These are phyloP conservation scores for Aspergillus avenaceus DNA, from an alignment of 495 filamentous ascomycete genomes.

Conservation along the genomic window DNA sequence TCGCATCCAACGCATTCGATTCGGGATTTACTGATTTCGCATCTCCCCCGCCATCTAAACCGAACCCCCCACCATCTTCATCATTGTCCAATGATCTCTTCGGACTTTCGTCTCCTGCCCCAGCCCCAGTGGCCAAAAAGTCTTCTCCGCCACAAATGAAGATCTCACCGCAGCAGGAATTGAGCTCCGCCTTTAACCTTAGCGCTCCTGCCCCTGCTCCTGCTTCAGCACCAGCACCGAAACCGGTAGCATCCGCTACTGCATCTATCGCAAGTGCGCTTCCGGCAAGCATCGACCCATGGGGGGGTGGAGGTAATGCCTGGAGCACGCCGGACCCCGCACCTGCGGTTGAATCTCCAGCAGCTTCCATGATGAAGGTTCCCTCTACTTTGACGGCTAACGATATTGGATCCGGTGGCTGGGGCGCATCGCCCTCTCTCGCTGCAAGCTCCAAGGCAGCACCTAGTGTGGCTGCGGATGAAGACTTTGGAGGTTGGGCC, in stretches of 20 bases:
- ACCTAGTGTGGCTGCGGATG: slow-evolving; percentile 72
- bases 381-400: slow-evolving; percentile 43
- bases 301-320: slow-evolving; percentile 47
- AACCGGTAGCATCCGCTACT: slow-evolving; percentile 30
- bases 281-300: slow-evolving; percentile 41
- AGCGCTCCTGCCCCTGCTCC: slow-evolving; percentile 51
- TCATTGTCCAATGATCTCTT: slow-evolving; percentile 66
- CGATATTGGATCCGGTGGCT: slow-evolving; percentile 51
- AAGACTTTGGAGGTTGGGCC: slow-evolving; percentile 93
- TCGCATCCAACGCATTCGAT: slow-evolving; percentile 50
- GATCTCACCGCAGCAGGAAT: slow-evolving; percentile 34
- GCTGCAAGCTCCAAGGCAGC: slow-evolving; percentile 35
- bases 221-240: slow-evolving; percentile 38
- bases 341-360: slow-evolving; percentile 15
- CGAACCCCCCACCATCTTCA: slow-evolving; percentile 40
- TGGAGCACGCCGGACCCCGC: slow-evolving; percentile 48
- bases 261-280: slow-evolving; percentile 28
- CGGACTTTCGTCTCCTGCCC: slow-evolving; percentile 63
- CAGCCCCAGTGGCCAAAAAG: slow-evolving; percentile 36
- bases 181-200: slow-evolving; percentile 77
- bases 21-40: slow-evolving; percentile 47
- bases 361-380: slow-evolving; percentile 43
- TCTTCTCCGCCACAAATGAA: slow-evolving; percentile 32
- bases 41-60: slow-evolving; percentile 37
- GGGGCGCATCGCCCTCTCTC: slow-evolving; percentile 41